These are phyloP conservation scores for Trichoderma arundinaceum DNA, from an alignment of 2,329 filamentous ascomycete species.

Conservation along the genomic window DNA sequence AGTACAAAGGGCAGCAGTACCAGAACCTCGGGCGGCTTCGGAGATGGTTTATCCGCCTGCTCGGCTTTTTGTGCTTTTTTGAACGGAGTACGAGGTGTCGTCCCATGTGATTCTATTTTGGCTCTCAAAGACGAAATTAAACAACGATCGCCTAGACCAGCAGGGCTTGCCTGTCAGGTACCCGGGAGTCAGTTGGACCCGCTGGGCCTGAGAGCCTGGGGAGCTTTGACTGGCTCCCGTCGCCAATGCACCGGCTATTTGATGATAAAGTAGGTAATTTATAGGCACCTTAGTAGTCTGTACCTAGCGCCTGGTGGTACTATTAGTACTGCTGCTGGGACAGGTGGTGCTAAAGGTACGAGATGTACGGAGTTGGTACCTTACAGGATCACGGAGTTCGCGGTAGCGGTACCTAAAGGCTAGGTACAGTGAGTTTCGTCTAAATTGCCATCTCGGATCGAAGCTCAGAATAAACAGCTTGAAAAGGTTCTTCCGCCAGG, in stretches of 20 bases:
- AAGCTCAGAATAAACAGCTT: not conserved
- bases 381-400: not conserved
- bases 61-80: no score
- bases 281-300: no score
- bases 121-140: not conserved
- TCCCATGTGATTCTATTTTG: not conserved
- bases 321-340: no score
- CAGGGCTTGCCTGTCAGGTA: constrained; percentile 9
- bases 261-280: no score
- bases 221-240: not conserved
- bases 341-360: no score
- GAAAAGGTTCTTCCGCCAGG: not conserved
- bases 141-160: not conserved
- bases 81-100: not conserved
- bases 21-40: not conserved
- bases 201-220: not conserved
- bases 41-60: not conserved
- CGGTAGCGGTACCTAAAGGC: not conserved
- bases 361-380: no score
- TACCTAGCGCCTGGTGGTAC: no score
- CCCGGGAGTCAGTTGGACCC: not conserved
- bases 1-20: not conserved
- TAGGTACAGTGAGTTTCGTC: not conserved
- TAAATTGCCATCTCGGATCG: not conserved
- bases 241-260: not conserved